phyloP scores from a whole-genome alignment of 2,329 filamentous ascomycete species.

The Nemania sp. region DNA sequence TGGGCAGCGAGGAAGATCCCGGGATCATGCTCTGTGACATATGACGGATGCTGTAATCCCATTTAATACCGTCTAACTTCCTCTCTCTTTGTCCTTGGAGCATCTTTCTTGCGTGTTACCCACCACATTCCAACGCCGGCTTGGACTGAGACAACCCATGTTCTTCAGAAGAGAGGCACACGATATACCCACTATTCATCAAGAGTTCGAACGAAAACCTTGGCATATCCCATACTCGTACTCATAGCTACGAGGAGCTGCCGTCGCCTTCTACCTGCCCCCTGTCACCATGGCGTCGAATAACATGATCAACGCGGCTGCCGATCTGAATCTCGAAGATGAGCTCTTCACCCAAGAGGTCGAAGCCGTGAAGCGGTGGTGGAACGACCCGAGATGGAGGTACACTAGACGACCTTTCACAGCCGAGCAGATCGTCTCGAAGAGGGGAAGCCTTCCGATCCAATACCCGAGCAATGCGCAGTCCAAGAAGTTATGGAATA shows the following conservation, averaged over 20 bases:
- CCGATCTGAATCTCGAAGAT: conserved; percentile 63
- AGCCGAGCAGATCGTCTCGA: conserved; percentile 94
- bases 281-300: conserved; percentile 58
- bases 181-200: not conserved
- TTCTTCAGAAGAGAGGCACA: not conserved
- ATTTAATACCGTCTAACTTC: not conserved
- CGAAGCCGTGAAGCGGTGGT: conserved; percentile 89
- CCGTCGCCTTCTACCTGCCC: not conserved
- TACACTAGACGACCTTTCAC: conserved; percentile 92
- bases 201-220: not conserved
- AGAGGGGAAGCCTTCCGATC: conserved; percentile 88
- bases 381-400: conserved; percentile 88
- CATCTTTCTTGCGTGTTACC: conserved; percentile 8
- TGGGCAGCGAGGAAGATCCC: not conserved
- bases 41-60: not conserved
- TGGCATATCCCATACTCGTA: not conserved
- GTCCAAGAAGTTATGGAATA: conserved; percentile 93
- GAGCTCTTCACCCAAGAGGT: conserved; percentile 81
- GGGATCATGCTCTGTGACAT: not conserved
- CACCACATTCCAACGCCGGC: conserved; percentile 8
- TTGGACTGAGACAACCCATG: not conserved
- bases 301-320: conserved; percentile 64
- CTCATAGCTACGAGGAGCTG: not conserved
- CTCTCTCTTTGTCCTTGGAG: conserved; percentile 5
- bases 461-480: conserved; percentile 88